Conservation (phyloP, 352 stramenopile genomes). For the Globisporangium heterothallicum region DNA sequence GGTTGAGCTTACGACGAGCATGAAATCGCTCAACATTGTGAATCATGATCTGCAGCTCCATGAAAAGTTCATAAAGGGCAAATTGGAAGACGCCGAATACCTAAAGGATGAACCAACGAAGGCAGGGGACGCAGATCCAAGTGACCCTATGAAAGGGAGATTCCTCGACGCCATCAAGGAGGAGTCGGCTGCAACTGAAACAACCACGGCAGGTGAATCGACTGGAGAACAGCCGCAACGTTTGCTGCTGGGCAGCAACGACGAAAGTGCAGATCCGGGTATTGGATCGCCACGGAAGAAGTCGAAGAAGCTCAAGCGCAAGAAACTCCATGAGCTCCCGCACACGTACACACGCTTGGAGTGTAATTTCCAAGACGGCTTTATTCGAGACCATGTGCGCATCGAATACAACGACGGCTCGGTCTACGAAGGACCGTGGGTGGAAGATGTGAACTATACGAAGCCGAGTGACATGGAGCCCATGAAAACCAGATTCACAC, state of each 20-base stretch:
- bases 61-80: conserved; percentile 64
- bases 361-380: conserved; percentile 64
- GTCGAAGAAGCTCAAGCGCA: conserved; percentile 10
- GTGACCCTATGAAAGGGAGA: background rate
- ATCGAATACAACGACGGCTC: conserved; percentile 80
- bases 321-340: conserved; percentile 30
- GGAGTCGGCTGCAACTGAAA: background rate
- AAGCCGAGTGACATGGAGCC: conserved; percentile 42
- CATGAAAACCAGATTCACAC: conserved; percentile 38
- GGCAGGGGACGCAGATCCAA: background rate
- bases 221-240: conserved; percentile 1
- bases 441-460: conserved; percentile 49
- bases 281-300: conserved; percentile 9
- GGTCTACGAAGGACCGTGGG: conserved; percentile 75
- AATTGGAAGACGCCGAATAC: conserved; percentile 52
- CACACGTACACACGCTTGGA: conserved; percentile 71
- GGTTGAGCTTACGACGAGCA: conserved; percentile 35
- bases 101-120: conserved; percentile 31
- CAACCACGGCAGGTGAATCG: background rate
- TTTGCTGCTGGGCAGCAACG: background rate
- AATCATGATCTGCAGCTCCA: conserved; percentile 70
- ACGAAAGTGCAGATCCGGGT: background rate
- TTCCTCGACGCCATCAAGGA: conserved; percentile 1
- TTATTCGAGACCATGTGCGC: conserved; percentile 51
- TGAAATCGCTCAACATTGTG: conserved; percentile 57